Evolutionary conservation across 2,329 filamentous ascomycete genomes (phyloP), one percentile per base, ranked within the genome.

Genomic region (Mollisia scopiformis): DNA sequence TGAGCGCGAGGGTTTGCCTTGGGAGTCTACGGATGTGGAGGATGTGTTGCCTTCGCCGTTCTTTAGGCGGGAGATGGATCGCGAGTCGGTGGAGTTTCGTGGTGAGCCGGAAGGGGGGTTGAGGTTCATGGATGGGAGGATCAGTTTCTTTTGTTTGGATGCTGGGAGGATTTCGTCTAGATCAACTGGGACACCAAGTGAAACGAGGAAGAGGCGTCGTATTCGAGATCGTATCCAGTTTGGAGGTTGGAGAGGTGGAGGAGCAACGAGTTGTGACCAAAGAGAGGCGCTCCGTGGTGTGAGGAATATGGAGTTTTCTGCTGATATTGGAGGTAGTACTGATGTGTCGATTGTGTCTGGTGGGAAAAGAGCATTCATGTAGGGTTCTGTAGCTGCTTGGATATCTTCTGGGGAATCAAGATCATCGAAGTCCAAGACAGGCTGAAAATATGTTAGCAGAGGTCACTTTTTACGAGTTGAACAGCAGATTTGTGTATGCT

Each of bases 151-250:
- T 75, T 99, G 95, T 76, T 98, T 98, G 13, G 92, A 96, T 0
- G 94, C 93, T 0, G 95, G 95, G 7, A 99, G 85, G 58, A 99
- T 98, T 78, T 99, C 95, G 76, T 99, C 95, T 0, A 99, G 83
- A 71, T 99, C 95, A 47, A 99, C 92, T 1, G 95, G 95, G 0
- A 99, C 95, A 19, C 95, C 95, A 0, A 99, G 85, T 1, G 93
- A 97, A 57, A 99, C 93, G 43, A 99, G 87, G 75, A 99, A 99
- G 27, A 99, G 85, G 28, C 95, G 91, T 56, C 95, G 88, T 69
- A 97, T 99, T 55, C 93, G 91, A 55, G 93, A 97, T 66, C 95
- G 92, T 61, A 97, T 96, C 95, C 95, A 99, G 76, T 99, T 95
- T 0, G 95, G 94, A 6, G 95, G 95, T 71, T 97, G 93, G 37